These are phyloP conservation scores for Mycosphaerelloides madeirae DNA, from an alignment of 2,329 filamentous ascomycete genomes.

Conservation along the genomic window DNA sequence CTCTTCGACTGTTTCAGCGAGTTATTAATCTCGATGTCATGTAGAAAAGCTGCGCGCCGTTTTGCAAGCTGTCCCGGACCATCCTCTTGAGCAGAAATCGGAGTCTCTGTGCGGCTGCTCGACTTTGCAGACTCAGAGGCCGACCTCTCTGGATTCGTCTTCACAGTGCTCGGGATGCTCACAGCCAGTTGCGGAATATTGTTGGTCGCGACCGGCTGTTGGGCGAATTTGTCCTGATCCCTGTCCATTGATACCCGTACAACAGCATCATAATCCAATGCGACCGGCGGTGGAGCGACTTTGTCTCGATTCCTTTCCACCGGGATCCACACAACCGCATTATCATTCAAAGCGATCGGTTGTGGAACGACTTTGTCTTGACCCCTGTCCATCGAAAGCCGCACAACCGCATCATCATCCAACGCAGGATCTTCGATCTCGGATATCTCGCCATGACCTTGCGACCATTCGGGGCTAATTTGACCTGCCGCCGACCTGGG, in stretches of 20 bases:
- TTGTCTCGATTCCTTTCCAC: too few species aligned
- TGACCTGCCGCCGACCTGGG: neutral
- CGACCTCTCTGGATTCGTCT: too few species aligned
- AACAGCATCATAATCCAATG: too few species aligned
- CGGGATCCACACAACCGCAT: neutral
- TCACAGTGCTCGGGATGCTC: too few species aligned
- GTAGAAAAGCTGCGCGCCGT: constrained; percentile 28
- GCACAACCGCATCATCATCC: constrained; percentile 2
- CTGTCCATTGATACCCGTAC: too few species aligned
- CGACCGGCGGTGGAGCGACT: too few species aligned
- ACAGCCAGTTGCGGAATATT: too few species aligned
- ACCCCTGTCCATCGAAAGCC: neutral
- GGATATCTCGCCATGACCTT: neutral
- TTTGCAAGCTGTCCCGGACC: constrained; percentile 16
- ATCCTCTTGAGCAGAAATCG: constrained; percentile 9
- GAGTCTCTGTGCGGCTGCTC: neutral
- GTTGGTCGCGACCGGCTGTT: too few species aligned
- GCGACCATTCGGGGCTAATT: neutral
- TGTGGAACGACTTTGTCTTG: neutral
- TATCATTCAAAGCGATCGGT: neutral
- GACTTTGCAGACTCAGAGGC: too few species aligned
- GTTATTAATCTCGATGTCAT: constrained; percentile 25
- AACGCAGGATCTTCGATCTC: constrained; percentile 1
- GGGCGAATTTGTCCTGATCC: too few species aligned
- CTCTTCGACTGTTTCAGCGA: constrained; percentile 28